phyloP scores from a whole-genome alignment of 306 rosid species.

The Erythrophleum fordii region DNA sequence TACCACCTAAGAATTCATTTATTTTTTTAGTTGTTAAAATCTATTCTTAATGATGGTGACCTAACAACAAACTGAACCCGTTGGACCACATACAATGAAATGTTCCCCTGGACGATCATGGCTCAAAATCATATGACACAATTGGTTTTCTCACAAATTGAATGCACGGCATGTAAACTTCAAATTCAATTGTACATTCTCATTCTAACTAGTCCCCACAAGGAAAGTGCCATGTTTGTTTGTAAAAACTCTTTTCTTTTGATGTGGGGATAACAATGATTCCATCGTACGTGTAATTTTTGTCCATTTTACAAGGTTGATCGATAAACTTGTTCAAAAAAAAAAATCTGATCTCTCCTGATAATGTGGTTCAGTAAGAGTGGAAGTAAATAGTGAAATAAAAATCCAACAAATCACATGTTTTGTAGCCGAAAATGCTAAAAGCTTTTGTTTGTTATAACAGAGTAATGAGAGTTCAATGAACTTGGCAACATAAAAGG shows the following conservation, averaged over 20 bases:
- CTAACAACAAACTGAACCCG: neutral
- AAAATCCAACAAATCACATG: neutral
- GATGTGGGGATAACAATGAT: neutral
- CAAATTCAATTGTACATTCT: neutral
- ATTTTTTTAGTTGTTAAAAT: neutral
- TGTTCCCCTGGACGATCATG: neutral
- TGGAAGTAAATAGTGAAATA: neutral
- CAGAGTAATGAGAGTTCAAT: neutral
- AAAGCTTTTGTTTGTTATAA: neutral
- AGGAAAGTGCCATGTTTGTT: neutral
- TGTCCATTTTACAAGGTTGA: neutral
- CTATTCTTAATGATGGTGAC: neutral
- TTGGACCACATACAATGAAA: neutral
- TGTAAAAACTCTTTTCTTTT: neutral
- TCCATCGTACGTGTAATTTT: too few relatives aligned
- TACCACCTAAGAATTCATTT: neutral
- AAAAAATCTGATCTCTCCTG: neutral
- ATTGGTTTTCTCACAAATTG: neutral
- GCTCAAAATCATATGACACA: neutral
- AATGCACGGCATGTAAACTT: neutral
- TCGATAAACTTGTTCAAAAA: neutral
- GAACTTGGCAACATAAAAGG: neutral
- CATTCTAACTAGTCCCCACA: neutral
- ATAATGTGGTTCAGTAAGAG: neutral
- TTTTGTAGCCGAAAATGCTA: neutral